These are phyloP conservation scores for Monascus ruber DNA, from an alignment of 2,329 filamentous ascomycete species.

Conservation along the genomic window DNA sequence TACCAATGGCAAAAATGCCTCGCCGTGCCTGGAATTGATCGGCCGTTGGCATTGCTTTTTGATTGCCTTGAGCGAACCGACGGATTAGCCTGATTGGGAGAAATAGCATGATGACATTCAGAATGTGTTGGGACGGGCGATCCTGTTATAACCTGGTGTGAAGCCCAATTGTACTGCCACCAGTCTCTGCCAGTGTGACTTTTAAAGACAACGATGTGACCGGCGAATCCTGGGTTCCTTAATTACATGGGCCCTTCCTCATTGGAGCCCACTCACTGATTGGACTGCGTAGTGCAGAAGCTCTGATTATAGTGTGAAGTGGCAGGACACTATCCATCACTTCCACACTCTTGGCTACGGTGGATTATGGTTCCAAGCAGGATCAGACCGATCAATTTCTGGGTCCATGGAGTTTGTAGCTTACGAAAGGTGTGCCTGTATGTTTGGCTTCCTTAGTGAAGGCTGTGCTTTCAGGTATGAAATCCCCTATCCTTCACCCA, in stretches of 20 bases:
- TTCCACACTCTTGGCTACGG: too few relatives aligned
- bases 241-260: background rate
- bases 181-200: background rate
- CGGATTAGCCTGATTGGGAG: background rate
- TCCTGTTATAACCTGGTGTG: background rate
- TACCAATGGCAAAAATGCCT: background rate
- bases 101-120: background rate
- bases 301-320: background rate
- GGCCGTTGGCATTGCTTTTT: background rate
- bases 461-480: background rate
- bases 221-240: background rate
- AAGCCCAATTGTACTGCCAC: background rate
- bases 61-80: background rate
- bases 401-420: background rate
- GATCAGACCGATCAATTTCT: background rate
- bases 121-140: background rate
- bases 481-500: background rate
- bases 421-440: background rate
- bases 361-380: too few relatives aligned
- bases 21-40: background rate
- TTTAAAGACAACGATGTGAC: background rate
- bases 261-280: background rate
- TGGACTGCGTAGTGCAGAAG: background rate
- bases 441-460: background rate
- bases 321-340: background rate